phyloP scores from a whole-genome alignment of 1,284 basidiomycete species.

The Fomitopsis schrenkii region DNA sequence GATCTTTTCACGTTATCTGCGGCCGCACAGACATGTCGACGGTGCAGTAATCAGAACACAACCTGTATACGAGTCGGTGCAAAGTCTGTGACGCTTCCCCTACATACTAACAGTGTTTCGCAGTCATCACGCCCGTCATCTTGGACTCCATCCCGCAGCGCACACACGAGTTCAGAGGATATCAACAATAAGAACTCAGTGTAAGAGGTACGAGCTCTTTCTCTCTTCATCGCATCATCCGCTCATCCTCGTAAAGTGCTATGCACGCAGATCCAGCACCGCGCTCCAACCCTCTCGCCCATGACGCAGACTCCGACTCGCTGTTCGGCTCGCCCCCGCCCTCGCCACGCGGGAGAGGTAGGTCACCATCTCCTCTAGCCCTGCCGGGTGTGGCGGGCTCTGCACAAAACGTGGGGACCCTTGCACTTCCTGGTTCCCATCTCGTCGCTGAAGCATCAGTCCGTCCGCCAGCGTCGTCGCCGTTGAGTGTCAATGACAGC shows the following conservation, averaged over 20 bases:
- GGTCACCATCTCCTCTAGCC: slow-evolving; percentile 60
- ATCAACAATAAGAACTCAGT: neutral
- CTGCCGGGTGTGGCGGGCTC: slow-evolving; percentile 45
- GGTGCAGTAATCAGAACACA: too few relatives aligned
- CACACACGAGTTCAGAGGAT: neutral
- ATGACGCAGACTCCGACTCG: slow-evolving; percentile 53
- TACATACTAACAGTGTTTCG: neutral
- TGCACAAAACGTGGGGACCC: slow-evolving; percentile 86
- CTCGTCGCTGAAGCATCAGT: slow-evolving; percentile 77
- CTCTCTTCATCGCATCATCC: neutral
- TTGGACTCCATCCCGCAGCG: neutral
- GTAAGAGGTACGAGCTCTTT: neutral
- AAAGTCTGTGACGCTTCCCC: neutral
- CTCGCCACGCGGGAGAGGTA: slow-evolving; percentile 62
- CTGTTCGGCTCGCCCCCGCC: slow-evolving; percentile 79
- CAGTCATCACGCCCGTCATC: neutral
- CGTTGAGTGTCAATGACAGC: slow-evolving; percentile 34
- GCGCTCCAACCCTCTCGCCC: slow-evolving; percentile 8
- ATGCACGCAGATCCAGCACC: slow-evolving; percentile 16
- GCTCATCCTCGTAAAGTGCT: slow-evolving; percentile 7
- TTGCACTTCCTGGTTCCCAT: slow-evolving; percentile 93
- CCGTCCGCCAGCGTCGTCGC: slow-evolving; percentile 62
- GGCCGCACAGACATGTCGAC: too few relatives aligned
- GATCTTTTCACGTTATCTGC: too few relatives aligned
- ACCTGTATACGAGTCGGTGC: neutral